phyloP scores from a whole-genome alignment of 2,329 filamentous ascomycete genomes.

The Xylariaceae sp. region DNA sequence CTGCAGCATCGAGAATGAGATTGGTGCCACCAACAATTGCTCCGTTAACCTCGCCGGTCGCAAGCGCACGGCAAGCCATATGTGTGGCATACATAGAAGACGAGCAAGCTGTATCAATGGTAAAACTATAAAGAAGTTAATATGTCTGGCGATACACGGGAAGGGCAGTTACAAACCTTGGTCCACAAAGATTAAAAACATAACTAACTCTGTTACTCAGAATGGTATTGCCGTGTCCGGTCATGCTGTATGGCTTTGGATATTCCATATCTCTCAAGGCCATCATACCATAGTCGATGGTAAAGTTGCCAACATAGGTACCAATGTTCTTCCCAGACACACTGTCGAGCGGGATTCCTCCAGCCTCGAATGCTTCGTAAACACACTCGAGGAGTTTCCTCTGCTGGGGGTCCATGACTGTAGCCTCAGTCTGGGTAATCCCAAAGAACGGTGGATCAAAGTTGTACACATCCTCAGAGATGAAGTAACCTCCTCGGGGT shows the following conservation, averaged over 20 bases:
- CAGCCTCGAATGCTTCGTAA: conserved; percentile 20
- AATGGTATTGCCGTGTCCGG: conserved; percentile 13
- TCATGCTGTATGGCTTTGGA: conserved; percentile 11
- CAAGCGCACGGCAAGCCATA: conserved; percentile 35
- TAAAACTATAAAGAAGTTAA: conserved; percentile 1
- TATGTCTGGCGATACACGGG: not conserved
- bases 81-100: conserved; percentile 43
- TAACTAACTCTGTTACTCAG: conserved; percentile 20
- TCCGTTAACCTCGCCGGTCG: conserved; percentile 36
- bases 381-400: conserved; percentile 15
- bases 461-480: conserved; percentile 12
- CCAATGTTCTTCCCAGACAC: conserved; percentile 14
- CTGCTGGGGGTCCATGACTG: conserved; percentile 19
- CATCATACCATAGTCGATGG: conserved; percentile 14
- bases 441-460: conserved; percentile 22
- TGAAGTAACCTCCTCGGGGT: conserved; percentile 16
- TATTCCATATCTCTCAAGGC: conserved; percentile 14
- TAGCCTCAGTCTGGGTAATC: conserved; percentile 15
- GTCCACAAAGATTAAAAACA: conserved; percentile 20
- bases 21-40: conserved; percentile 46
- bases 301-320: conserved; percentile 18
- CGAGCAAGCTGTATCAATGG: conserved; percentile 44
- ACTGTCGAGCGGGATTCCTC: conserved; percentile 10
- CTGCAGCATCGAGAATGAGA: conserved; percentile 34
- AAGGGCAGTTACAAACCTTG: conserved; percentile 2